Evolutionary conservation across 2,329 filamentous ascomycete species (phyloP), one percentile per base, ranked within the genome.

Genomic region (Botryotinia narcissicola): DNA sequence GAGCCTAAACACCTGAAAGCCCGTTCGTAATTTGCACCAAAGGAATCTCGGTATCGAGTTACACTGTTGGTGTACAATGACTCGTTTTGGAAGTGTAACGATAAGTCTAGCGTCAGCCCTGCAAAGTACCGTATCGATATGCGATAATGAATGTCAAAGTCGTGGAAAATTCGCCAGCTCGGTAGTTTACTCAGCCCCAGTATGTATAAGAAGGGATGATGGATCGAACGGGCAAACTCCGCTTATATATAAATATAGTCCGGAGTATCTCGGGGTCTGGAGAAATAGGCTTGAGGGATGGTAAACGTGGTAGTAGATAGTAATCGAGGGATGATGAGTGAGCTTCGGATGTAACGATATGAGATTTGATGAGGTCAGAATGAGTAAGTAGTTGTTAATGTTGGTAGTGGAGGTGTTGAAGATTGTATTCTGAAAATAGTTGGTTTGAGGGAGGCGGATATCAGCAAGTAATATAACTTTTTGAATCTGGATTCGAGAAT

Each of bases 101-200:
- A 66, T 71, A 72, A 72, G 70, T 72, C 69, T 68, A 64, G 42
- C 69, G 69, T 71, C 69, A 71, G 69, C 69, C 59, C 70, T 72
- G 70, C 60, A 66, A 46, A 42, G 40, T 40, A 66, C 54, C 59
- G 60, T 71, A 51, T 71, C 46, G 70, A 42, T 64, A 51, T 71
- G 46, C 25, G 46, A 66, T 66, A 35, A 66, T 64, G 40, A 20
- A 66, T 66, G 63, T 44, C 42, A 64, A 46, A 68, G 35, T 57
- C 60, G 60, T 62, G 35, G 37, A 40, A 40, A 40, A n/a, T 40
- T 62, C 60, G 60, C 35, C 46, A 54, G 8, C 46, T 68, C 64
- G 64, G 64, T 68, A 68, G 46, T 54, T 68, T 66, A 68, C 46
- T 68, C 46, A 68, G 64, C 64, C 64, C 46, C 46, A 22, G 64